These are phyloP conservation scores for Fusarium burgessii DNA, from an alignment of 2,329 filamentous ascomycete species.

Conservation along the genomic window DNA sequence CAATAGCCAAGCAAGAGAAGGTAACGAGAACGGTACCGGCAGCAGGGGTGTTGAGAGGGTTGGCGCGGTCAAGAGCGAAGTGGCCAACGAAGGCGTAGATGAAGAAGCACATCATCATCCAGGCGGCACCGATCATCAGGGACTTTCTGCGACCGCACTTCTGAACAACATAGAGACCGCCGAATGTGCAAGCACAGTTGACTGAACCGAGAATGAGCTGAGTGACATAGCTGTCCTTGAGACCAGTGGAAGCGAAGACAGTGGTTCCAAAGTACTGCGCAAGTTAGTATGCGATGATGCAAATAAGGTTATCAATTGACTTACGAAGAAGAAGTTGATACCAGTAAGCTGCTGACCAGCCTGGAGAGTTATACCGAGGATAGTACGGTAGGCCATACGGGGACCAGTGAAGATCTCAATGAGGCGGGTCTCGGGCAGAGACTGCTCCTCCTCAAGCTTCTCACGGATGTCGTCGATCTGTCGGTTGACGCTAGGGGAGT, in stretches of 20 bases:
- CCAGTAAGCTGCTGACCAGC: constrained; percentile 77
- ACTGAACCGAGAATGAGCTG: constrained; percentile 76
- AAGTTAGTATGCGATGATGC: not conserved
- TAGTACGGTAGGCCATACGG: constrained; percentile 72
- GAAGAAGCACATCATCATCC: constrained; percentile 68
- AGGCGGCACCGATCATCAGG: constrained; percentile 71
- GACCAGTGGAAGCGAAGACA: constrained; percentile 74
- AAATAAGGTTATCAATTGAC: not conserved
- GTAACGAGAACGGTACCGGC: constrained; percentile 72
- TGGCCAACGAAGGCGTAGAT: constrained; percentile 63
- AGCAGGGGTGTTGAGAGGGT: constrained; percentile 59
- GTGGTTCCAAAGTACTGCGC: constrained; percentile 69
- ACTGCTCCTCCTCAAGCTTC: constrained; percentile 61
- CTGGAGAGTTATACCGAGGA: constrained; percentile 72
- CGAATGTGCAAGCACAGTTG: constrained; percentile 75
- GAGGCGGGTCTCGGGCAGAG: constrained; percentile 61
- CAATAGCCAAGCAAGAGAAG: constrained; percentile 77
- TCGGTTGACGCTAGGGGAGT: constrained; percentile 56
- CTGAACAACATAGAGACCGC: constrained; percentile 73
- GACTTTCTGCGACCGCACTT: constrained; percentile 72
- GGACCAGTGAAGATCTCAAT: constrained; percentile 76
- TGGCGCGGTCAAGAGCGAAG: constrained; percentile 55
- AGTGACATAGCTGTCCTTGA: constrained; percentile 73
- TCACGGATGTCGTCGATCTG: constrained; percentile 65
- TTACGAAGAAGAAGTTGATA: constrained; percentile 66